These are phyloP conservation scores for Phialemoniopsis sp. DNA, from an alignment of 2,329 filamentous ascomycete species.

Conservation along the genomic window DNA sequence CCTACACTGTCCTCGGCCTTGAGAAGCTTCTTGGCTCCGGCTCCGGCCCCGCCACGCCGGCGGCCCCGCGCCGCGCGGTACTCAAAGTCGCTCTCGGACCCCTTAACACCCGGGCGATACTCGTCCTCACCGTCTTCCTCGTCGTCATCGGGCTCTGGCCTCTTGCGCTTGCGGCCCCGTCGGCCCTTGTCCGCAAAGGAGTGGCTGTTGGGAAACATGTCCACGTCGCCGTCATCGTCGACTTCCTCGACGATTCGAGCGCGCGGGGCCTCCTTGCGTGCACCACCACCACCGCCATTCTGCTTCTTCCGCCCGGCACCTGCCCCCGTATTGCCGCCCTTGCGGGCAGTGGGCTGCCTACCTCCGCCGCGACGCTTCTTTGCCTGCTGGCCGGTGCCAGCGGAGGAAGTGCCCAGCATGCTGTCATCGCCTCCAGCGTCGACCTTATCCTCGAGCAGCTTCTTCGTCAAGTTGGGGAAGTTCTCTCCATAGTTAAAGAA, in stretches of 20 bases:
- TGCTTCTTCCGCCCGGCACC: constrained; percentile 1
- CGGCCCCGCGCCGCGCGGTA: background rate
- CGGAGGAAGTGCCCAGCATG: background rate
- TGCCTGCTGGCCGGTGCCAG: too few species aligned
- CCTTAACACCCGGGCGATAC: background rate
- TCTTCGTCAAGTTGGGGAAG: constrained; percentile 58
- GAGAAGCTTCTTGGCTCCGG: background rate
- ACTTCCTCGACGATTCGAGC: constrained; percentile 1
- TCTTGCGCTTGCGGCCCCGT: constrained; percentile 8
- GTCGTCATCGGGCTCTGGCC: background rate
- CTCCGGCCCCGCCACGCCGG: background rate
- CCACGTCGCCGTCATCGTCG: constrained; percentile 5
- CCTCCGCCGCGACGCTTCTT: background rate
- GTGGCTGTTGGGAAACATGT: background rate
- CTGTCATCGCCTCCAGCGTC: constrained; percentile 9
- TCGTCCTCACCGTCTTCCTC: constrained; percentile 1
- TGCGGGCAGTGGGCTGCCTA: background rate
- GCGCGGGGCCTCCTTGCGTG: constrained; percentile 14
- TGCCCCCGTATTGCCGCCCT: background rate
- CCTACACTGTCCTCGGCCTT: background rate
- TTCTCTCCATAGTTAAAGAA: constrained; percentile 78
- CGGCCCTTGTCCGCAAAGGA: background rate
- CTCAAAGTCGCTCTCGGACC: background rate
- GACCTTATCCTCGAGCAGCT: constrained; percentile 39
- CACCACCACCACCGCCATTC: constrained; percentile 2